Base-by-base conservation (phyloP, 1,139 yeast genomes). In the Lodderomyces theae region DNA sequence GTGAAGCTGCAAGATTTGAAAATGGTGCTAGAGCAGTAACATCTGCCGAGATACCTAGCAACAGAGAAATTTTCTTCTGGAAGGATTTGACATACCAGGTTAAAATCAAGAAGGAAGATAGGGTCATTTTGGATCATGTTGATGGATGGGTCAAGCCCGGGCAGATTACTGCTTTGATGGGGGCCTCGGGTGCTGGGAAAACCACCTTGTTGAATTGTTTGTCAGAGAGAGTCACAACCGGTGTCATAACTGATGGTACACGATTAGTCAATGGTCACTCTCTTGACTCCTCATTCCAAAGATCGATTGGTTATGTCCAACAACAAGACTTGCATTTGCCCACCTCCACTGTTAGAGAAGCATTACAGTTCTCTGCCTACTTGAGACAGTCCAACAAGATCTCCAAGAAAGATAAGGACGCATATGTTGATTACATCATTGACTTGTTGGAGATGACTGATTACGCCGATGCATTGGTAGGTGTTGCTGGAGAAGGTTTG, bases 41-140 rank as follows among this genome's bases (percentile, higher is more conserved):
- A 37, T 42, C 34, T 11, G 9, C 4, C 3, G 25, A 11, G 15
- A 19, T 28, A 31, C 50, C 38, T n/a, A 36, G 34, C 33, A 40
- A 40, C 9, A 51, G 36, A 71, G 42, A 81, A 38, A 79, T 81
- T 39, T 85, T 85, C 75, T 5, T 64, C 58, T 86, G 95, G 95
- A 78, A 78, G 58, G 77, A 84, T 55, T 79, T 86, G 37, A 80
- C 86, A 47, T 86, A 84, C 57, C 84, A 82, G 50, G 82, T 86
- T 44, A 72, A 79, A 52, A 79, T 83, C 54, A 83, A 84, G 57
- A 58, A 63, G n/a, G 86, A 77, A 51, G 69, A 76, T 15, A 71
- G 88, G 52, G 73, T 81, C 34, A 74, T 86, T 51, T 68, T 85
- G 56, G 71, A 76, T 53, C 74, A 77, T 48, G 86, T 86, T 42